These are phyloP conservation scores for Aureobasidium pullulans DNA, from an alignment of 2,329 filamentous ascomycete genomes.

Conservation along the genomic window DNA sequence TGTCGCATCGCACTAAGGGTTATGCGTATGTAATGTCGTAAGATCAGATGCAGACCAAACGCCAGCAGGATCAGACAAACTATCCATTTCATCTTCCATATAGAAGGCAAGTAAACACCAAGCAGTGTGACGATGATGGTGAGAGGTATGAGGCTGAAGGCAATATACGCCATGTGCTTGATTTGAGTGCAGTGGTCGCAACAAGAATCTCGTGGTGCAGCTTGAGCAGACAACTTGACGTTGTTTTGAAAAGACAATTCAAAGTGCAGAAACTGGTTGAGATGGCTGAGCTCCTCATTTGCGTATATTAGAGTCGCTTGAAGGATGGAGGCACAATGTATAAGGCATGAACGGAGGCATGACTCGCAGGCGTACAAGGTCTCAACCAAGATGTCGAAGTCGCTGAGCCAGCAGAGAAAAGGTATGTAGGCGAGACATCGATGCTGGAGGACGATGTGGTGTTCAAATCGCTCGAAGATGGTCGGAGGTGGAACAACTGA, in stretches of 20 bases:
- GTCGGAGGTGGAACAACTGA: neutral
- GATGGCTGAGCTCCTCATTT: neutral
- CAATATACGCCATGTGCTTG: neutral
- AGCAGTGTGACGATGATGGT: neutral
- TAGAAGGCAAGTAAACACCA: neutral
- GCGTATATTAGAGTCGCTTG: neutral
- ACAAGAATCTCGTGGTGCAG: neutral
- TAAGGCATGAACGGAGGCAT: neutral
- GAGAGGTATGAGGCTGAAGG: neutral
- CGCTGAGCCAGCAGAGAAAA: neutral
- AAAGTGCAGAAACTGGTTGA: neutral
- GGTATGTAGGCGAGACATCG: slow-evolving; percentile 1
- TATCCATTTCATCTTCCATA: neutral
- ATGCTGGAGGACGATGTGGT: neutral
- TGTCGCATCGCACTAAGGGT: neutral
- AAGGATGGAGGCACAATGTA: neutral
- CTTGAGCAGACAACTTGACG: neutral
- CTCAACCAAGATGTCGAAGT: neutral
- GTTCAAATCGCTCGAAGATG: neutral
- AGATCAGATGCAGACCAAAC: neutral
- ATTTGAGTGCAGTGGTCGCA: neutral
- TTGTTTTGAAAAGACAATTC: neutral
- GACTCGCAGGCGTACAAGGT: neutral
- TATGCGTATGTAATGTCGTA: neutral
- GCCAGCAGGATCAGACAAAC: neutral